Evolutionary conservation across 2,329 filamentous ascomycete genomes (phyloP).

Genomic region (Microcyclospora pomicola): DNA sequence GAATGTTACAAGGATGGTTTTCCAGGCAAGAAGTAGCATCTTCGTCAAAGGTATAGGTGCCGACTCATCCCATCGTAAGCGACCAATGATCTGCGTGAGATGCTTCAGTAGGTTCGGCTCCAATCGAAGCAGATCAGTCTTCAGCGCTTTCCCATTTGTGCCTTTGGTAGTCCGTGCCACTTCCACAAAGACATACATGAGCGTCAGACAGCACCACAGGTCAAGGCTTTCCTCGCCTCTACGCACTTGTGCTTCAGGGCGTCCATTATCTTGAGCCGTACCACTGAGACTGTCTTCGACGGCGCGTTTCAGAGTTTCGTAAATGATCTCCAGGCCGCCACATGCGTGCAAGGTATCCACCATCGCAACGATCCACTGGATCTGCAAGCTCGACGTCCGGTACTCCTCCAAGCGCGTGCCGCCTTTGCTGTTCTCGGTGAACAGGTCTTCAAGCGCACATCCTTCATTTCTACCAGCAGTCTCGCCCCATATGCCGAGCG

Average conservation of each 20-base stretch:
- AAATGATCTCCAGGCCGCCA: conserved; percentile 28
- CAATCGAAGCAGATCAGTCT: conserved; percentile 20
- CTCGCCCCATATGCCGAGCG: conserved; percentile 37
- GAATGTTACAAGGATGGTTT: conserved; percentile 72
- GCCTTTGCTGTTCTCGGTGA: conserved; percentile 10
- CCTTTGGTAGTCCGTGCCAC: conserved; percentile 23
- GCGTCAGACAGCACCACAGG: conserved; percentile 36
- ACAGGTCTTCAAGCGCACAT: conserved; percentile 14
- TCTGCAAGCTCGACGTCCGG: conserved; percentile 26
- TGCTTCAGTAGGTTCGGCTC: conserved; percentile 55
- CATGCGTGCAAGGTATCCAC: conserved; percentile 28
- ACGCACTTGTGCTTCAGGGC: conserved; percentile 15
- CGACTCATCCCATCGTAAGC: conserved; percentile 43
- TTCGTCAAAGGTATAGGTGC: conserved; percentile 42
- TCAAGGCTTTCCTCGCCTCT: conserved; percentile 24
- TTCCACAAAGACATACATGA: conserved; percentile 37
- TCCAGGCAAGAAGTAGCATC: conserved; percentile 70
- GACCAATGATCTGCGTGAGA: conserved; percentile 47
- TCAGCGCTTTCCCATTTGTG: conserved; percentile 14
- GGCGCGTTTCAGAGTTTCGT: conserved; percentile 23
- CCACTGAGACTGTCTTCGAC: conserved; percentile 18
- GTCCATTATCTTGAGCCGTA: conserved; percentile 3
- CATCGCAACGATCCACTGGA: conserved; percentile 32
- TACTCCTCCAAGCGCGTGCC: conserved; percentile 21
- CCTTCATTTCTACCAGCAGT: conserved; percentile 28